Evolutionary conservation across 2,329 filamentous ascomycete species (phyloP).

Genomic region (Ophiostoma ips): DNA sequence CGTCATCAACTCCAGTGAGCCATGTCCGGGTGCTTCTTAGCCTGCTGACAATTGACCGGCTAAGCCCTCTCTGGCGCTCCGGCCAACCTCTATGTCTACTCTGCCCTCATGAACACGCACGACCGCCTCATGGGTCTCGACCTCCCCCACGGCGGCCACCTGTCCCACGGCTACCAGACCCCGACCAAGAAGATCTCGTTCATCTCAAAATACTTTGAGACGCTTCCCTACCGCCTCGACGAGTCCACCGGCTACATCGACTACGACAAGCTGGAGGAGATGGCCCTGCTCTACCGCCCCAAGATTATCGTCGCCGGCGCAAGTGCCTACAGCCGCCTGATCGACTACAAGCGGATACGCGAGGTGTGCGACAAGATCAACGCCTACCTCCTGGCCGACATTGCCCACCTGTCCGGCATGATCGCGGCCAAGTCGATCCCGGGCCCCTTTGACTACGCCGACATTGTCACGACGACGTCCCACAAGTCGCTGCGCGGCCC

Average conservation of each 20-base stretch:
- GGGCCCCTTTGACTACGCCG: slow-evolving; percentile 75
- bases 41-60: slow-evolving; percentile 21
- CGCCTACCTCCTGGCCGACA: slow-evolving; percentile 87
- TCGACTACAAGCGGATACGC: slow-evolving; percentile 88
- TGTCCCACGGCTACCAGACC: slow-evolving; percentile 95
- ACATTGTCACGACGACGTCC: slow-evolving; percentile 94
- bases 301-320: slow-evolving; percentile 93
- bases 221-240: slow-evolving; percentile 83
- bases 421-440: slow-evolving; percentile 85
- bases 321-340: slow-evolving; percentile 88
- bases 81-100: slow-evolving; percentile 86
- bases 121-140: slow-evolving; percentile 96
- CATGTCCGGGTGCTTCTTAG: slow-evolving; percentile 8
- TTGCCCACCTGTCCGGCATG: slow-evolving; percentile 93
- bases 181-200: slow-evolving; percentile 93
- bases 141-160: slow-evolving; percentile 86
- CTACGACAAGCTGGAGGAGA: slow-evolving; percentile 80
- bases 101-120: slow-evolving; percentile 80
- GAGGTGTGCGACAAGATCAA: slow-evolving; percentile 82
- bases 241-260: slow-evolving; percentile 87
- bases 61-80: slow-evolving; percentile 57
- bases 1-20: slow-evolving; percentile 36
- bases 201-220: slow-evolving; percentile 98
- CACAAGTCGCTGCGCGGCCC: slow-evolving; percentile 96
- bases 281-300: slow-evolving; percentile 78